Conservation (phyloP, 176 grass and related monocot species). For the Metroxylon sagu region DNA sequence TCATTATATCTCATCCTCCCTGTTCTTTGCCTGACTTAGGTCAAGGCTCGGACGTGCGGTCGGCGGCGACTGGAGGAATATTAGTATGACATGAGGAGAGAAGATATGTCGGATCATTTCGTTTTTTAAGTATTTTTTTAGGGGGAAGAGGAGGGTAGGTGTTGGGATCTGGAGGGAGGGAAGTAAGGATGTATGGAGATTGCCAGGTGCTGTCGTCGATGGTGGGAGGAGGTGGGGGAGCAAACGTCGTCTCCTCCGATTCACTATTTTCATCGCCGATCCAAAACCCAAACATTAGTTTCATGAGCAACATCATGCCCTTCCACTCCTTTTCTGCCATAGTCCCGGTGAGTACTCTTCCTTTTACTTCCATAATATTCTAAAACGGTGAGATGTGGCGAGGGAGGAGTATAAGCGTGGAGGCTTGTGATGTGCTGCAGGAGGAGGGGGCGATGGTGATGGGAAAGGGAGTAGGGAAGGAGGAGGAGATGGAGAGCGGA, state of each 20-base stretch:
- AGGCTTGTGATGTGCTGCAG: conserved; percentile 10
- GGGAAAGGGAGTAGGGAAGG: conserved; percentile 45
- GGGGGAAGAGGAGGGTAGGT: too few species aligned
- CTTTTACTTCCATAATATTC: conserved; percentile 21
- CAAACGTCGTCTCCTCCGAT: conserved; percentile 40
- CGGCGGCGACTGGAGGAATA: too few species aligned
- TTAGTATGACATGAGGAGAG: too few species aligned
- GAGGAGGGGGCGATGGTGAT: conserved; percentile 43
- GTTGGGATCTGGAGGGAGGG: too few species aligned
- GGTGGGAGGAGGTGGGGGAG: conserved; percentile 34
- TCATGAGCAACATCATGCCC: conserved; percentile 54
- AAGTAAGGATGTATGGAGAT: conserved; percentile 73
- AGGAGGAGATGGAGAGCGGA: conserved; percentile 79
- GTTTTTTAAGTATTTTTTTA: too few species aligned
- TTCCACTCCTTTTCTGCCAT: conserved; percentile 49
- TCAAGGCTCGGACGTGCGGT: too few species aligned
- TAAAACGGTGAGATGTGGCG: too few species aligned
- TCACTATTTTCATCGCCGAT: conserved; percentile 55
- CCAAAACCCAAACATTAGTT: conserved; percentile 47
- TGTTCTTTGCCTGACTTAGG: too few species aligned
- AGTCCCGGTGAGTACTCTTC: conserved; percentile 14
- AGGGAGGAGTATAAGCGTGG: too few species aligned
- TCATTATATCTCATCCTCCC: too few species aligned
- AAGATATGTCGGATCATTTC: too few species aligned
- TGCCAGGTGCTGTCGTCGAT: conserved; percentile 88